Base-by-base conservation (phyloP, 129 eudicot species). In the Smallanthus sonchifolius region DNA sequence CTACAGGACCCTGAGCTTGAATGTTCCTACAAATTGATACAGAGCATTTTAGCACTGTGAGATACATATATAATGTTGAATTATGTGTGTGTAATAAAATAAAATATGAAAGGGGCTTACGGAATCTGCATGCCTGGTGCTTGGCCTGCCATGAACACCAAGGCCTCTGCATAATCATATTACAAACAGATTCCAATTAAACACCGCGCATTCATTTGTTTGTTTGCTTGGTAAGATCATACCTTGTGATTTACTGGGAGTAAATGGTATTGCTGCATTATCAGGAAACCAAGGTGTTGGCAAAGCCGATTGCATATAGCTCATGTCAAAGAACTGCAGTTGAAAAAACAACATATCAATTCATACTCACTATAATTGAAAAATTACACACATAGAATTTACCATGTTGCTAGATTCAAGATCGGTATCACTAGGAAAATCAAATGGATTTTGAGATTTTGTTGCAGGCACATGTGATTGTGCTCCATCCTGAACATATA, bases 401-500 rank as follows among this genome's bases (percentile, higher is more conserved):
- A 93, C 98, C 91, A 78, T 78, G 78, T 83, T 69, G 77, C 78
- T 81, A 30, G 84, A 49, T 80, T 86, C 96, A 42, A 77, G 77
- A 75, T 81, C 91, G 70, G 83, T 52, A 77, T 87, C 96, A 76
- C 69, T 78, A 3, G 90, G 86, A 71, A 84, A 77, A 84, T 93
- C 98, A 17, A 93, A 93, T 17, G 98, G 98, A 75, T 93, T 93
- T 76, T 70, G 75, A 66, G 98, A 82, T 80, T 84, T 93, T 69
- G 63, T 70, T 19, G 75, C 83, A 57, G 62, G 28, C 69, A 69
- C 83, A 73, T 74, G 67, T 65, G 82, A 56, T 63, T 48, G 83
- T 47, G 61, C 67, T 60, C 82, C 91, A 71, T 73, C 85, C 97
- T 93, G 84, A 15, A 49, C 15, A n/a, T n/a, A 24, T 57, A 28